Evolutionary conservation across 2,329 filamentous ascomycete species (phyloP), one percentile per base, ranked within the genome.

Genomic region (Xylaria sp.): DNA sequence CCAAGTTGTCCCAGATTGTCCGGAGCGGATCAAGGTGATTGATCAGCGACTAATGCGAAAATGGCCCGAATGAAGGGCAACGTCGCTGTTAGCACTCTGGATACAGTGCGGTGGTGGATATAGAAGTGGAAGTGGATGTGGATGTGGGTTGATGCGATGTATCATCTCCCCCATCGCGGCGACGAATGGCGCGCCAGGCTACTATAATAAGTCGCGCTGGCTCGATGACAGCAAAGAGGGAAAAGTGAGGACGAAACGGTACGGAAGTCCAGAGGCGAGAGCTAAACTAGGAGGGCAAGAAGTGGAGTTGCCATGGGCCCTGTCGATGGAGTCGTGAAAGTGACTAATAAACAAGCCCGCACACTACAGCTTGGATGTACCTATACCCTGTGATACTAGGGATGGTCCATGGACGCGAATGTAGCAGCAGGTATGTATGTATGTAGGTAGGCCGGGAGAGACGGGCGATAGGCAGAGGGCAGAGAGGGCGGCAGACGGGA

Each of bases 231-330:
- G 37, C 49, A 44, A 30, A 44, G 46, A 57, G 39, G 52, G 42
- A 16, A 44, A 59, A 57, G 19, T 51, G 51, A 39, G 46, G 16
- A 54, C 50, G 51, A 44, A 46, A 39, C 52, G 37, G 46, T 18
- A 55, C 42, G 50, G 53, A 54, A 37, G 55, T 53, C 51, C 23
- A 58, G 46, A 47, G 57, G 37, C 58, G 53, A 54, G 57, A 58
- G 30, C 49, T 51, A 35, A 53, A 42, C 44, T 58, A 61, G 48
- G 59, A 60, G 53, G 52, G 53, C 59, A 57, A 57, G 56, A 54
- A 55, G 60, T 64, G 62, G 59, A 62, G 59, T 57, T 56, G 23
- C 50, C 34, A 56, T 60, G 55, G 53, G 55, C 60, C 55, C 57
- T 52, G 58, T 35, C 30, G 23, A 51, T 30, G 23, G 49, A 51